Base-by-base conservation (phyloP, 2,329 filamentous ascomycete species). In the Talaromyces rugulosus region DNA sequence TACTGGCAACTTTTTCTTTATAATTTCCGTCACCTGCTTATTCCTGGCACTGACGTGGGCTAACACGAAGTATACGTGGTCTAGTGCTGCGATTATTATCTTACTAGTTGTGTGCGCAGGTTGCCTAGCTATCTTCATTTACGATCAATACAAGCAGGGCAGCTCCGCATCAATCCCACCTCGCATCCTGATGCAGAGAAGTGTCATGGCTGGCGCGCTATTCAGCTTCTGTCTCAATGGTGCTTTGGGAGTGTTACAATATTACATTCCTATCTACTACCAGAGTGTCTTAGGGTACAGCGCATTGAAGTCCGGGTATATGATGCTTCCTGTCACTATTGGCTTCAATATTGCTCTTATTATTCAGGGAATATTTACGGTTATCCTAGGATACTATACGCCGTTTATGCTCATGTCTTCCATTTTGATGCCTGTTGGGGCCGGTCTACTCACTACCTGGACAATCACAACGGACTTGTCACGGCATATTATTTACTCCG, bases 381-480 rank as follows among this genome's bases (percentile, higher is more conserved):
- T 54, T 18, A 47, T 47, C 30, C n/a, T 70, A 8, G 74, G 73
- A 5, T 76, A 75, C 64, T 76, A 74, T 62, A 67, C 70, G 8
- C 73, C 73, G 0, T 76, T 73, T 57, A 75, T 77, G 71, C 60
- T 75, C 14, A 61, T 70, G n/a, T 66, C 66, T 7, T 71, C 69
- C 0, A 51, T 72, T 8, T 64, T 68, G 30, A 74, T 75, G 70
- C 70, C 74, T 1, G 67, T 76, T 44, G 72, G 68, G 5, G 67
- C 73, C 0, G 74, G 75, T 1, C 66, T 75, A 27, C 68, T 76
- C 51, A 75, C 74, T 14, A 76, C 71, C 0, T 68, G 70, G 28
- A 60, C 61, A 1, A 27, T 68, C 14, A 56, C 67, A 40, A 68
- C 66, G 16, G 62, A 58, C 23, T 59, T 73, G 3, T 62, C 64